Percentiles rank a stretch among this genome's conserved stretches.
Evolutionary conservation across 352 stramenopile genomes (phyloP).

Genomic region (Saprolegnia diclina): DNA sequence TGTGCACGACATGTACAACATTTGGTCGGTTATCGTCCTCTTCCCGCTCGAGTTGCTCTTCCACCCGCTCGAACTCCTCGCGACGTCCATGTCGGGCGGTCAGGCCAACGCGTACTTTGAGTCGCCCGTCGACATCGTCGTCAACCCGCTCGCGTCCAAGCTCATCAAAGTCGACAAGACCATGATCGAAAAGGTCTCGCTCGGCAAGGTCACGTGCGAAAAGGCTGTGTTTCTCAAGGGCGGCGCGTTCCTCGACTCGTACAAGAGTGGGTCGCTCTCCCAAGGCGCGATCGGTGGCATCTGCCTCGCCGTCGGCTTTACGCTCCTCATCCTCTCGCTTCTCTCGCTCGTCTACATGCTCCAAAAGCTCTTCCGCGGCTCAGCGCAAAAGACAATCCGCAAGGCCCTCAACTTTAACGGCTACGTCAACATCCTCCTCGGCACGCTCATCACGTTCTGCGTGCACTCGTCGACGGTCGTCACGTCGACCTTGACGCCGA

Average conservation of each 20-base stretch:
- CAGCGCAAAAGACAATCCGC: conserved; percentile 61
- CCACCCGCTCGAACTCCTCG: conserved; percentile 36
- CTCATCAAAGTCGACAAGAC: conserved; percentile 25
- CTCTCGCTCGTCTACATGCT: conserved; percentile 32
- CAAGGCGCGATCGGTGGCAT: conserved; percentile 21
- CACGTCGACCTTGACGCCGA: conserved; percentile 63
- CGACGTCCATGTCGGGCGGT: conserved; percentile 16
- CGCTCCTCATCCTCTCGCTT: conserved; percentile 28
- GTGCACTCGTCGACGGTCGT: conserved; percentile 78
- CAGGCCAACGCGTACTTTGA: conserved; percentile 17
- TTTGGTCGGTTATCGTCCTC: conserved; percentile 43
- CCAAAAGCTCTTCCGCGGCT: conserved; percentile 40
- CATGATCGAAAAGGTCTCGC: conserved; percentile 37
- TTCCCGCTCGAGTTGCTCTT: conserved; percentile 41
- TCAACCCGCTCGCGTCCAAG: conserved; percentile 24
- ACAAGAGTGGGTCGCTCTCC: background rate
- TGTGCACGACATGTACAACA: conserved; percentile 55
- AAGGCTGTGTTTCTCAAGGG: conserved; percentile 34
- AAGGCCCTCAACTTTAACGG: conserved; percentile 70
- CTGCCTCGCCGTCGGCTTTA: conserved; percentile 27
- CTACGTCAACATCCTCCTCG: conserved; percentile 64
- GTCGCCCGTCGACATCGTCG: conserved; percentile 26
- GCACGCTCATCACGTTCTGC: conserved; percentile 55
- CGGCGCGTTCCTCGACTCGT: conserved; percentile 33
- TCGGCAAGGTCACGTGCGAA: conserved; percentile 32